These are phyloP conservation scores for Alternaria sp. DNA, from an alignment of 2,329 filamentous ascomycete genomes.

Conservation along the genomic window DNA sequence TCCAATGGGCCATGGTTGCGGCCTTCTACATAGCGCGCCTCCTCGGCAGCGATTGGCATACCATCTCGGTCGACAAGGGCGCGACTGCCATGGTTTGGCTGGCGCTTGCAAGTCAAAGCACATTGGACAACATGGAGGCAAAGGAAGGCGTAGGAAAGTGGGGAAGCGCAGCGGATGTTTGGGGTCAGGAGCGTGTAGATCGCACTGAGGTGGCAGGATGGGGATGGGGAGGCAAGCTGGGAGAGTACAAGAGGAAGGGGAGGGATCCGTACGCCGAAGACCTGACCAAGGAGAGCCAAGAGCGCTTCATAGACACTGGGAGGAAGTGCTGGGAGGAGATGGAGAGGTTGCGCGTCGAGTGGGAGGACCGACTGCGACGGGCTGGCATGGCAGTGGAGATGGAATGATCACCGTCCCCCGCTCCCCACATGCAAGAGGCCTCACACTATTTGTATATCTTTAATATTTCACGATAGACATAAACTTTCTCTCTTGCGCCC, in stretches of 20 bases:
- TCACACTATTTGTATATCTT: not conserved
- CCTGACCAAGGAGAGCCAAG: constrained; percentile 65
- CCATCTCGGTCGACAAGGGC: constrained; percentile 75
- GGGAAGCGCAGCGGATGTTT: constrained; percentile 73
- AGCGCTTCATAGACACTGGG: constrained; percentile 68
- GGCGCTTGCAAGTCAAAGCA: constrained; percentile 69
- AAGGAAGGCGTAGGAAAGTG: constrained; percentile 73
- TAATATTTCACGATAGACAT: not conserved
- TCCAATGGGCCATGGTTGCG: constrained; percentile 72
- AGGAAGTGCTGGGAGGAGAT: constrained; percentile 70
- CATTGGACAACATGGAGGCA: constrained; percentile 63
- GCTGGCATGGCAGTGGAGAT: constrained; percentile 48
- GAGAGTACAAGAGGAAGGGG: constrained; percentile 58
- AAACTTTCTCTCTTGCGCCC: not conserved
- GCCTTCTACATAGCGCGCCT: constrained; percentile 75
- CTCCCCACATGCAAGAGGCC: not conserved
- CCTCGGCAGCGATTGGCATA: constrained; percentile 89
- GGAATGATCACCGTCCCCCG: constrained; percentile 14
- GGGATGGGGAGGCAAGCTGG: constrained; percentile 68
- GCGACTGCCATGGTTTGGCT: constrained; percentile 81
- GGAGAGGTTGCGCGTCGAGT: constrained; percentile 71
- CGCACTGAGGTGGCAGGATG: constrained; percentile 86
- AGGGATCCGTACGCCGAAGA: constrained; percentile 65
- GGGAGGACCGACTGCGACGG: constrained; percentile 57
- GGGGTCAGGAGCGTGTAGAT: constrained; percentile 67